These are phyloP conservation scores for Mycena vulgaris DNA, from an alignment of 768 basidiomycete species.

Conservation along the genomic window DNA sequence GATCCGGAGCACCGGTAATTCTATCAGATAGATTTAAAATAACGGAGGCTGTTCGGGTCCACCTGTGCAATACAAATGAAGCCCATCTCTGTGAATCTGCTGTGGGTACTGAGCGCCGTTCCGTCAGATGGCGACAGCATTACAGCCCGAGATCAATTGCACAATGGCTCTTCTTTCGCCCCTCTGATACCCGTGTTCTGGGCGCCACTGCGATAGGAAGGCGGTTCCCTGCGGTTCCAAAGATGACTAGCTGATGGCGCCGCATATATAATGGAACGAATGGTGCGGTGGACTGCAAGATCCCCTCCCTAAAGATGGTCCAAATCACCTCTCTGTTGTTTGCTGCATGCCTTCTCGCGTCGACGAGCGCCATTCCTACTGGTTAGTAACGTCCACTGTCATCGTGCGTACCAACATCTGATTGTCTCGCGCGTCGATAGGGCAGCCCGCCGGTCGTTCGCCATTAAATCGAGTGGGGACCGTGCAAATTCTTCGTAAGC, in stretches of 20 bases:
- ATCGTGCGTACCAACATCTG: not conserved
- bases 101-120: not conserved
- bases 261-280: not conserved
- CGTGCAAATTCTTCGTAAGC: not conserved
- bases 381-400: not conserved
- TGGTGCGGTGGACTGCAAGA: too few relatives aligned
- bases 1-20: not conserved
- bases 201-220: not conserved
- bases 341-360: constrained; percentile 6
- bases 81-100: not conserved
- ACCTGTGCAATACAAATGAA: not conserved
- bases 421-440: not conserved
- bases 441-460: not conserved
- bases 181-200: not conserved
- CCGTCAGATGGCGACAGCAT: not conserved
- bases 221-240: not conserved
- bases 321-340: constrained; percentile 14
- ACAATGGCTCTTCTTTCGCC: not conserved
- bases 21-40: not conserved
- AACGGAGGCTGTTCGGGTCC: not conserved
- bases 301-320: not conserved
- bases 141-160: not conserved
- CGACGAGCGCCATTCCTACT: constrained; percentile 14
- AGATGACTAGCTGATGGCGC: not conserved
- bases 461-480: not conserved